Evolutionary conservation across 164 flowering plant genomes (phyloP).

Genomic region (Paratinospora sagittata): DNA sequence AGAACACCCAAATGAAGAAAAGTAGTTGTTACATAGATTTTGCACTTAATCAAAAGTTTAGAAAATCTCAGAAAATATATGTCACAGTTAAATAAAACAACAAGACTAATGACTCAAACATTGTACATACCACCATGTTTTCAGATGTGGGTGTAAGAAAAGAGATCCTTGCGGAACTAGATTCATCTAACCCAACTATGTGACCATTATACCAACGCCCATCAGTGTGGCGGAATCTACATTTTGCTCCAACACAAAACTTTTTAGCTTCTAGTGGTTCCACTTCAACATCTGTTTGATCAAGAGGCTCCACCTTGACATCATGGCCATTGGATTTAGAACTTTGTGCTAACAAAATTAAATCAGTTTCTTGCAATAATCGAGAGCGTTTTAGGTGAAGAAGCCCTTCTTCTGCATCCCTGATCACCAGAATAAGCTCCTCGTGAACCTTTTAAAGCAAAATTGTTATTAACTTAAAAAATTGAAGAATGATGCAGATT

Average conservation of each 20-base stretch:
- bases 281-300: constrained; percentile 34
- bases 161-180: constrained; percentile 54
- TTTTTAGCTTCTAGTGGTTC: constrained; percentile 44
- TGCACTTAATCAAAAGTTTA: neutral
- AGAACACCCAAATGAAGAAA: neutral
- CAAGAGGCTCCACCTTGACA: constrained; percentile 48
- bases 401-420: constrained; percentile 82
- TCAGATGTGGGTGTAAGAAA: constrained; percentile 87
- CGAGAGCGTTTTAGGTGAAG: constrained; percentile 72
- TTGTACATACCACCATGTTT: constrained; percentile 70
- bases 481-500: constrained; percentile 3
- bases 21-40: neutral
- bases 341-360: constrained; percentile 18
- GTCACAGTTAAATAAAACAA: neutral
- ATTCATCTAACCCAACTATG: constrained; percentile 49
- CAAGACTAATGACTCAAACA: neutral
- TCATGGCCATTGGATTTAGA: constrained; percentile 21
- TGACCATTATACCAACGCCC: constrained; percentile 90
- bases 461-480: constrained; percentile 16
- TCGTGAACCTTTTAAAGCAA: constrained; percentile 51
- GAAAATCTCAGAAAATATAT: neutral
- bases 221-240: constrained; percentile 81
- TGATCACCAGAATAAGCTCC: constrained; percentile 77
- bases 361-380: constrained; percentile 61
- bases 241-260: constrained; percentile 64